Conservation (phyloP, 345 rosid genomes). For the Citrus australasica region DNA sequence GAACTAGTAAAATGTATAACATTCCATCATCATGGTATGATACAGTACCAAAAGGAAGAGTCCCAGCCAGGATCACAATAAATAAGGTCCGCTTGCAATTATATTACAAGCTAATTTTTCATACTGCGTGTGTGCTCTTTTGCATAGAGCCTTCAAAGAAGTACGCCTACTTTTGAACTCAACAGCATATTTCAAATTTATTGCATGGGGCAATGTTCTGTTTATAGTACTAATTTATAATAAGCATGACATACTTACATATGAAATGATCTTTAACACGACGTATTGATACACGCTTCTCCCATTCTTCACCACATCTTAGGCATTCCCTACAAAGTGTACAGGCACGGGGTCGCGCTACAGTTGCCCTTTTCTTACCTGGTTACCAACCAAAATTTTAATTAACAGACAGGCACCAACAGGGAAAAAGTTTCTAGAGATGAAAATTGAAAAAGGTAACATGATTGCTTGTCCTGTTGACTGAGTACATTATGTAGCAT, state of each 20-base stretch:
- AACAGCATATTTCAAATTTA: not conserved
- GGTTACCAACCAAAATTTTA: slow-evolving; percentile 22
- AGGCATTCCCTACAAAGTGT: slow-evolving; percentile 88
- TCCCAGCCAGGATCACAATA: not conserved
- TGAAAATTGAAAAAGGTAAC: not conserved
- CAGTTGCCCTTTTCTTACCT: slow-evolving; percentile 77
- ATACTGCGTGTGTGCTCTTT: not conserved
- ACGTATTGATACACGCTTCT: slow-evolving; percentile 50
- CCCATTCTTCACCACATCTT: slow-evolving; percentile 58
- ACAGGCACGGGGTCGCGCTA: slow-evolving; percentile 74
- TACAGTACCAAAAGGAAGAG: not conserved
- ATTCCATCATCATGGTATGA: not conserved
- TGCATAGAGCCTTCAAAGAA: not conserved
- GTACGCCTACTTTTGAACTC: not conserved
- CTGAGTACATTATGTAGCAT: not conserved
- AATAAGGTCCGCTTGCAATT: not conserved
- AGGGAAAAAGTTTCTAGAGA: not conserved
- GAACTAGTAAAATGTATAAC: not conserved
- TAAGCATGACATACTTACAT: slow-evolving; percentile 46
- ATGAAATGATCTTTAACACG: slow-evolving; percentile 86
- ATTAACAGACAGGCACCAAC: not conserved
- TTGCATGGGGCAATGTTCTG: not conserved
- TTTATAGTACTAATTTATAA: not conserved
- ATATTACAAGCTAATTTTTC: not conserved
- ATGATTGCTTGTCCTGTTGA: not conserved